Evolutionary conservation across 345 rosid genomes (phyloP).

Genomic region (Eucalyptus erythrocorys): DNA sequence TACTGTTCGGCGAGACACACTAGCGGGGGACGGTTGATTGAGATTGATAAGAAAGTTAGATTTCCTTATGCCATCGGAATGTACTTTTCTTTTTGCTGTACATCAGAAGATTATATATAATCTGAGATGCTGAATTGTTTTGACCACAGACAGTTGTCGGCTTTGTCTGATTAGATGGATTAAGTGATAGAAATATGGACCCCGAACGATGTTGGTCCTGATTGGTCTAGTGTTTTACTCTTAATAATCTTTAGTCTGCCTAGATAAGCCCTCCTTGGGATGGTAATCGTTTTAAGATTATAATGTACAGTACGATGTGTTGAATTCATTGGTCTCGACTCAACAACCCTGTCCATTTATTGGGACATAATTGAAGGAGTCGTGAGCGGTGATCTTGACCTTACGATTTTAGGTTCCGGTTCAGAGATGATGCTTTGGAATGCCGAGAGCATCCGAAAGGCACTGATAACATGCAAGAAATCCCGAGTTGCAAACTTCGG

Average conservation of each 20-base stretch:
- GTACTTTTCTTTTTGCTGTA: background rate
- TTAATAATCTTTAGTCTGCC: background rate
- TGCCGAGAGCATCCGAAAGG: background rate
- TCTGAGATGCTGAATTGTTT: background rate
- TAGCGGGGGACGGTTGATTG: background rate
- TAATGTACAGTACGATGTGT: background rate
- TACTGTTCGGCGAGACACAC: background rate
- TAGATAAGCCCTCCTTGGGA: background rate
- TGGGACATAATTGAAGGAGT: background rate
- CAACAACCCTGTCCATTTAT: background rate
- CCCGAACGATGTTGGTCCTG: background rate
- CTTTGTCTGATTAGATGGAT: background rate
- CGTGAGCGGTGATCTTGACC: background rate
- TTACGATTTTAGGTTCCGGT: background rate
- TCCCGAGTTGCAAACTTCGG: background rate
- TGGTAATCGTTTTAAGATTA: background rate
- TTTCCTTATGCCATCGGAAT: background rate
- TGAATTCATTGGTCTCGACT: background rate
- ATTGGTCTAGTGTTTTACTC: background rate
- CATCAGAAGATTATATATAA: background rate
- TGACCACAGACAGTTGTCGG: background rate
- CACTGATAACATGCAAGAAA: background rate
- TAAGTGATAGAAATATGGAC: background rate
- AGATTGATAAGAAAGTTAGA: background rate
- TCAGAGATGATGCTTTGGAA: background rate